Base-by-base conservation (phyloP, 805 yeast species). In the Metschnikowia orientalis region DNA sequence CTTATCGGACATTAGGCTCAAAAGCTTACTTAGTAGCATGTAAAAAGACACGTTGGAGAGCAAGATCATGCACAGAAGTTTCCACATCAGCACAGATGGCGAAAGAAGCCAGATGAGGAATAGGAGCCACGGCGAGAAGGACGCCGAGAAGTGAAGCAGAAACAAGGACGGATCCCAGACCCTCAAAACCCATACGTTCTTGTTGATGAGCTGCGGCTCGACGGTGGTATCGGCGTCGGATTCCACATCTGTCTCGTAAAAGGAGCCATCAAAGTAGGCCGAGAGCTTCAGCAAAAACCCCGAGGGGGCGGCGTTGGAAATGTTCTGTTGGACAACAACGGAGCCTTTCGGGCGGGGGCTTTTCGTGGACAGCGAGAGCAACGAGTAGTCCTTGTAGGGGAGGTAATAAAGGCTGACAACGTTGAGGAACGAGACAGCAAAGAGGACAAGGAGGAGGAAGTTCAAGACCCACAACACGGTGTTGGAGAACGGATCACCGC, bases 161-260 rank as follows among this genome's bases (percentile, higher is more conserved):
- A 80, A 78, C 41, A 64, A 64, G 0, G 81, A 69, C 0, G 90
- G 90, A 26, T 66, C 63, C 94, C 94, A 83, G 30, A 81, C 71
- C 12, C 57, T 59, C 25, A 83, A 52, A 37, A 74, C 71, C 75
- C 81, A 81, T 20, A 69, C 67, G 13, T 59, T 59, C 18, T 61
- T 59, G 18, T 61, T 48, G 8, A 41, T 32, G 18, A 30, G 28
- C 15, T 40, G 33, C 9, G 40, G 41, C 5, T 54, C 56, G 30
- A 41, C 42, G 13, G 50, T 42, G 14, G 48, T 49, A 18, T 55
- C 53, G 10, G 45, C 52, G 11, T 53, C 48, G 18, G 45, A 47
- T 12, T 38, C 41, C 35, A 27, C 44, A 37, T 45, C 46, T 8
- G 49, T 37, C 14, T 50, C 50, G 23, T 40, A 42, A 18, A 28